phyloP scores from a whole-genome alignment of 441 rosid species.

The Pelargonium myrrhifolium region DNA sequence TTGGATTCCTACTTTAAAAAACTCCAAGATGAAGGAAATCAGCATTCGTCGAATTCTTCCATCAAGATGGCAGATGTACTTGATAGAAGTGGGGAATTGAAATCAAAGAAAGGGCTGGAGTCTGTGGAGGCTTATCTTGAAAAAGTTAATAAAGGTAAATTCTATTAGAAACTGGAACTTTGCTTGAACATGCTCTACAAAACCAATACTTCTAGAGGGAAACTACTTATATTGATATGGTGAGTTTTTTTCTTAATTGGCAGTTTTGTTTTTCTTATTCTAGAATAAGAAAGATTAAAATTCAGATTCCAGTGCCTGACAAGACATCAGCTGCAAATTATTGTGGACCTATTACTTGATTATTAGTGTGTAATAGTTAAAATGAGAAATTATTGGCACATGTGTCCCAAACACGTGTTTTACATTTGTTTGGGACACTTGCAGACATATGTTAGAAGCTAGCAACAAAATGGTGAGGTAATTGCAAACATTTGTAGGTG shows the following conservation, averaged over 20 bases:
- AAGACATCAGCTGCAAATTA: no score
- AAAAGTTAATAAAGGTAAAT: slow-evolving; percentile 44
- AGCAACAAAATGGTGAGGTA: no score
- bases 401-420: no score
- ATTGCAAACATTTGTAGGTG: no score
- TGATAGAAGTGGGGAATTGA: slow-evolving; percentile 18
- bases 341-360: no score
- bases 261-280: neutral
- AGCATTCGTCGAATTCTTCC: slow-evolving; percentile 18
- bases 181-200: neutral
- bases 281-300: neutral
- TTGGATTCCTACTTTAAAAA: slow-evolving; percentile 67
- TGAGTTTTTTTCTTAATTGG: neutral
- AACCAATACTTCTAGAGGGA: neutral
- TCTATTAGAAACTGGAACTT: neutral
- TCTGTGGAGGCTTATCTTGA: slow-evolving; percentile 46
- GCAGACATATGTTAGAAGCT: no score
- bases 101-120: slow-evolving; percentile 30
- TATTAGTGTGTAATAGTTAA: no score
- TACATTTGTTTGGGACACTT: no score
- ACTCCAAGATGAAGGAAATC: slow-evolving; percentile 24
- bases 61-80: slow-evolving; percentile 17
- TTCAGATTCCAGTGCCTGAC: neutral
- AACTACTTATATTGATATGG: neutral
- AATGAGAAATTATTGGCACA: no score